These are phyloP conservation scores for Neurospora crassa DNA, from an alignment of 2,329 filamentous ascomycete species.

Conservation along the genomic window DNA sequence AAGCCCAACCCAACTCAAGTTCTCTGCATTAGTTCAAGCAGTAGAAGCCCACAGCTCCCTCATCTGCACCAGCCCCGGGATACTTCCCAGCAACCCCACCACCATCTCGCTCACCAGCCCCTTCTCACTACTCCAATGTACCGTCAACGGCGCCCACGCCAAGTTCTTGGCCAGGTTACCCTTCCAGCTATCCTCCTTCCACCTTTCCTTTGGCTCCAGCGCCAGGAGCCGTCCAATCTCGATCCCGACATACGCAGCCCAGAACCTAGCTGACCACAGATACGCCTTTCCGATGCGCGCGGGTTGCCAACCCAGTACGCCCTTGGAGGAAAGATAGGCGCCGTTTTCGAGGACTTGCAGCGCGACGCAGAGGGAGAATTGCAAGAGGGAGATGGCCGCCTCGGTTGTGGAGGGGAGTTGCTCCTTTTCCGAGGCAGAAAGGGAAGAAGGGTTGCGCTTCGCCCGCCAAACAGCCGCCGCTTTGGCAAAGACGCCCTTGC, in stretches of 20 bases:
- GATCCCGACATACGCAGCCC: conserved; percentile 67
- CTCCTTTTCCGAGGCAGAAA: conserved; percentile 18
- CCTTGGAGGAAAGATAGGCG: conserved; percentile 66
- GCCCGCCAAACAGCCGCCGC: conserved; percentile 22
- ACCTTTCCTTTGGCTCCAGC: conserved; percentile 30
- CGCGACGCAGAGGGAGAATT: conserved; percentile 55
- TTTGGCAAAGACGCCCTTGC: conserved; percentile 36
- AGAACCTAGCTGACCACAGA: conserved; percentile 68
- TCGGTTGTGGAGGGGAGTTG: conserved; percentile 32
- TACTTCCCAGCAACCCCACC: conserved; percentile 32
- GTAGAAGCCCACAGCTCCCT: conserved; percentile 31
- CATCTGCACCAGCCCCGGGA: conserved; percentile 37
- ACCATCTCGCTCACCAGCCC: conserved; percentile 39
- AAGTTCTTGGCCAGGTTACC: conserved; percentile 13
- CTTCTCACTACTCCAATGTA: conserved; percentile 66
- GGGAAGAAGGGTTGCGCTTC: conserved; percentile 9
- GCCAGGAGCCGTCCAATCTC: conserved; percentile 60
- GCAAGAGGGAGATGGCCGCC: conserved; percentile 49
- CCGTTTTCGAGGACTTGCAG: conserved; percentile 81
- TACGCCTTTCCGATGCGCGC: conserved; percentile 52
- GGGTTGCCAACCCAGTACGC: conserved; percentile 51
- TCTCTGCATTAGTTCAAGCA: not conserved
- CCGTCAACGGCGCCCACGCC: conserved; percentile 19
- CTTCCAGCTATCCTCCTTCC: conserved; percentile 16
- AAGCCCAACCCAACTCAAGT: not conserved